Base-by-base conservation (phyloP, 1,139 yeast species). In the Yamadazyma songkhlaensis region DNA sequence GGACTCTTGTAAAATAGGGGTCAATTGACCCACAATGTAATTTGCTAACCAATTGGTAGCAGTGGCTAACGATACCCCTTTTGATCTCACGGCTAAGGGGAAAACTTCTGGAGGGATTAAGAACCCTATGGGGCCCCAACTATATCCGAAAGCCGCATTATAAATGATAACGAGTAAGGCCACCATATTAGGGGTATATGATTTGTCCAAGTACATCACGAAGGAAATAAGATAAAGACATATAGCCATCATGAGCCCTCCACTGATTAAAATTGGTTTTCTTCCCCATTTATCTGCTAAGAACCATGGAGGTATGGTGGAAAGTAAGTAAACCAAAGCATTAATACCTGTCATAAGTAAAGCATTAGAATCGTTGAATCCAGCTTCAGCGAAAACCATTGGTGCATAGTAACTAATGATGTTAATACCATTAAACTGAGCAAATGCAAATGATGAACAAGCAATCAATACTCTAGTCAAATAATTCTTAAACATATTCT, bases 81-180 rank as follows among this genome's bases (percentile, higher is more conserved):
- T 73, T 21, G 77, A 64, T 42, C 81, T 58, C n/a, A 74, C 67
- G 1, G 79, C 72, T 39, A 74, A 61, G 2, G 81, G 77, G 44
- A 67, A 73, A 13, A 74, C 75, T 50, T 75, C 81, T 4, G 79
- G 77, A 2, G 79, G 78, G 34, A 74, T 67, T 35, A 76, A 61
- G 54, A 75, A 76, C 20, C 79, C 79, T 29, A 74, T 63, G 2
- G 81, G 81, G 2, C 81, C 81, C 78, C 78, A 76, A 43, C 78
- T 71, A 50, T 64, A 71, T 2, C 80, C 81, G 53, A 76, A 76
- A 1, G 74, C 62, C 1, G 78, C 79, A 46, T 74, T 75, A 50
- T 74, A 75, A 4, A 74, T 45, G 10, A 76, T 64, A 26, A 76
- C 79, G 42, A 74, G 58, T 4, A 72, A 31, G 1, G 77, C 80